Conservation (phyloP, 2,329 filamentous ascomycete genomes). For the Eutypa lata region DNA sequence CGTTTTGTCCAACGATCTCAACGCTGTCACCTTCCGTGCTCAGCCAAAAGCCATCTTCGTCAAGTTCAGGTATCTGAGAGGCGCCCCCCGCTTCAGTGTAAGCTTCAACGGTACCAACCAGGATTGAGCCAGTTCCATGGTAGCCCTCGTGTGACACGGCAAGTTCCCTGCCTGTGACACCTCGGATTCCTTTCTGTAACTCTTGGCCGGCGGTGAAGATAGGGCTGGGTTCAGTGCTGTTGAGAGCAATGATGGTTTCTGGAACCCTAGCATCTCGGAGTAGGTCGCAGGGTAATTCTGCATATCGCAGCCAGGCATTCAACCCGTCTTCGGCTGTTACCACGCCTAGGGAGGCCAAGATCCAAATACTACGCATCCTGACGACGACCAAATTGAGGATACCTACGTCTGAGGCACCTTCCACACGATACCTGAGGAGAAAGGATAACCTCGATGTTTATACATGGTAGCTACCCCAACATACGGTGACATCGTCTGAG, state of each 20-base stretch:
- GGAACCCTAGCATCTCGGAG: constrained; percentile 40
- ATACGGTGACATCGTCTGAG: constrained; percentile 4
- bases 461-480: constrained; percentile 9
- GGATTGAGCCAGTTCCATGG: constrained; percentile 27
- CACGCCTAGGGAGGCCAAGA: constrained; percentile 30
- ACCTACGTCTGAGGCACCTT: too few relatives aligned
- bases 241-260: constrained; percentile 49
- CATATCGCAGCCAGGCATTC: constrained; percentile 63
- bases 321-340: constrained; percentile 57
- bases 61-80: constrained; percentile 36
- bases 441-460: constrained; percentile 10
- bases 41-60: constrained; percentile 61
- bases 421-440: background rate
- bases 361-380: constrained; percentile 26
- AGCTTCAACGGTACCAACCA: constrained; percentile 47
- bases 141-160: constrained; percentile 20
- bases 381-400: background rate
- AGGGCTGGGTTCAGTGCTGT: constrained; percentile 50
- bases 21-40: constrained; percentile 43
- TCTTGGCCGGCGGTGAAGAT: constrained; percentile 59
- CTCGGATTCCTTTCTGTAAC: constrained; percentile 52
- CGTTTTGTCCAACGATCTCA: constrained; percentile 61
- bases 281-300: constrained; percentile 40
- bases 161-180: constrained; percentile 52
- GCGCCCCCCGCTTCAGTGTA: constrained; percentile 35